Evolutionary conservation across 306 rosid genomes (phyloP), one percentile per base, ranked within the genome.

Genomic region (Dryas octopetala): DNA sequence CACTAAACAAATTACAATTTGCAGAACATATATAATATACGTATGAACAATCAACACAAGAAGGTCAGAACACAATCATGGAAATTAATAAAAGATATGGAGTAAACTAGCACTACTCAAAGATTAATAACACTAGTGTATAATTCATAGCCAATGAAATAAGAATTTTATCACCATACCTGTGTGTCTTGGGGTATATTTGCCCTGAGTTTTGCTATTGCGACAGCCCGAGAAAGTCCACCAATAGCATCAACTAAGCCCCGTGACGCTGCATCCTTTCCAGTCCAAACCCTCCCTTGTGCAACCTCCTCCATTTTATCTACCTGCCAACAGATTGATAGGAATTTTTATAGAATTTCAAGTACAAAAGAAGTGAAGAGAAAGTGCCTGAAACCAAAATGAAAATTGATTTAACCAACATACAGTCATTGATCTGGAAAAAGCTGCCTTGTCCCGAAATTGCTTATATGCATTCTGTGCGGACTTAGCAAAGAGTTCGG

Each of bases 281-380:
- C 96, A 0, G 96, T 82, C 98, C 98, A 91, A 73, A 95, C 91
- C 81, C 98, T 88, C 66, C 98, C 98, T 74, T 91, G 97, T 52
- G 98, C 98, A 76, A 95, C 88, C 84, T 87, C 91, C 79, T 95
- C 97, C 97, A 91, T 95, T 81, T 91, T 82, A 68, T 91, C 98
- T 66, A 90, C 93, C 98, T 95, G 70, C 74, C 40, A 73, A 74
- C 67, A 71, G 79, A 17, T 28, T 45, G 19, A 14, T 8, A 7
- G 74, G 13, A 62, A 53, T 28, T 62, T 80, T 74, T 40, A 10
- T 15, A 44, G 12, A 32, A 6, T 74, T 66, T 74, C 63, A 14
- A 47, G 71, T 57, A 2, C 66, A 71, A 26, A 46, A 32, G 8
- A 45, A 72, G 55, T 60, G 70, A 74, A 63, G 53, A 61, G 14